These are phyloP conservation scores for Vitis hybrid DNA, from an alignment of 177 flowering plant species.

Conservation along the genomic window DNA sequence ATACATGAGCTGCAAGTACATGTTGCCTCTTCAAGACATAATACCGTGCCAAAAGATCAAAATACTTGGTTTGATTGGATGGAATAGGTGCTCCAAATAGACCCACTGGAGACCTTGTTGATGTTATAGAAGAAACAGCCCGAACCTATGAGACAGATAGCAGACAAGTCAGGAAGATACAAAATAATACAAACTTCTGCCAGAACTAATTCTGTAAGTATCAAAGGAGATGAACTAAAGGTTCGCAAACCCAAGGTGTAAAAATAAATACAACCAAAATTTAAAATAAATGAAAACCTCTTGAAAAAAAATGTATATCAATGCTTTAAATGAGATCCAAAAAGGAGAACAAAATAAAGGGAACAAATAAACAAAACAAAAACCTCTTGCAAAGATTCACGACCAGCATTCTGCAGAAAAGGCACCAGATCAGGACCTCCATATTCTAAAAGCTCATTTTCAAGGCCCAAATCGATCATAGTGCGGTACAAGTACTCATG, in stretches of 20 bases:
- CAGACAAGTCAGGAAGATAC: conserved; percentile 5
- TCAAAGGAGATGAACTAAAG: not conserved
- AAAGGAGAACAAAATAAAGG: not conserved
- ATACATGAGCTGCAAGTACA: conserved; percentile 81
- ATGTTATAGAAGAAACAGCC: conserved; percentile 43
- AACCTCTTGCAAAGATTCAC: conserved; percentile 66
- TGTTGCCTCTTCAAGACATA: conserved; percentile 94
- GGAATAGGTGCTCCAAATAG: conserved; percentile 42
- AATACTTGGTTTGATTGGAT: conserved; percentile 64
- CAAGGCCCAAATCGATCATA: conserved; percentile 89
- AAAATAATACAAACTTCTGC: not conserved
- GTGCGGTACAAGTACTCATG: conserved; percentile 80
- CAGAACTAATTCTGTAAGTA: no score
- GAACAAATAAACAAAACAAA: not conserved
- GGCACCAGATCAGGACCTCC: conserved; percentile 98
- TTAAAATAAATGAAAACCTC: not conserved
- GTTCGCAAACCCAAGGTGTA: not conserved
- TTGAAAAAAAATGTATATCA: not conserved
- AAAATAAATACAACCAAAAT: not conserved
- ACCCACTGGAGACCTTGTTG: conserved; percentile 39
- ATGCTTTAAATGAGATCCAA: not conserved
- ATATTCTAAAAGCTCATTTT: conserved; percentile 84
- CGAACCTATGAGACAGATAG: conserved; percentile 39
- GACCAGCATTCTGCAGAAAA: conserved; percentile 81
- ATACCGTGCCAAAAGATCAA: conserved; percentile 87